Base-by-base conservation (phyloP, 177 flowering plant species). In the Vitis hybrid region DNA sequence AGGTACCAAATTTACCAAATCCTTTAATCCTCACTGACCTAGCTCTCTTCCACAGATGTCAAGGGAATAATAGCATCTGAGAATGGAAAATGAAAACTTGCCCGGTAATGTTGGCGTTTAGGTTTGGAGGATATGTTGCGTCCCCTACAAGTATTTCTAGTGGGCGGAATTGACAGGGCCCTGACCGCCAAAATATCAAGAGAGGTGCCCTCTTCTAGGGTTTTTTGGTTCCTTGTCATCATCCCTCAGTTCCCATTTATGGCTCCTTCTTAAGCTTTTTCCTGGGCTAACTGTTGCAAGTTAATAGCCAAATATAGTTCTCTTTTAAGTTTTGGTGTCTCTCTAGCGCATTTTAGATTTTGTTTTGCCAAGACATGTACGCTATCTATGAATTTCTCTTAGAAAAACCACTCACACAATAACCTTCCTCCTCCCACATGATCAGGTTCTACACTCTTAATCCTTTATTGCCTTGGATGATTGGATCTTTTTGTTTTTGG, bases 61-160 rank as follows among this genome's bases (percentile, higher is more conserved):
- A 64, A 67, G 57, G 13, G 24, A 51, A 66, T 69, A 63, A 64
- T 67, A 49, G 55, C 66, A 4, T 51, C 71, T 70, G 18, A 47
- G 59, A 62, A 71, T 65, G 65, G 74, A 50, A 74, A 74, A 55
- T 54, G 47, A 56, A 60, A 72, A 71, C 64, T 59, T 78, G 66
- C 52, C 74, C 59, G 60, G 24, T 78, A 71, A 76, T 81, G 77
- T 78, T 59, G 69, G 79, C 71, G 59, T 72, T 76, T 69, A 57
- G 62, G 76, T 74, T 74, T 59, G 22, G 67, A 68, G 76, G 70
- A 69, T 73, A 60, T 70, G 70, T 85, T 81, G 82, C 85, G 79
- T 85, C 78, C 69, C 65, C 73, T 52, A 76, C 83, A 78, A 81
- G 81, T 63, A 56, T 79, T 66, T 69, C 20, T 65, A 24, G 22